phyloP scores from a whole-genome alignment of 2,329 filamentous ascomycete genomes.

The Colletotrichum cereale region DNA sequence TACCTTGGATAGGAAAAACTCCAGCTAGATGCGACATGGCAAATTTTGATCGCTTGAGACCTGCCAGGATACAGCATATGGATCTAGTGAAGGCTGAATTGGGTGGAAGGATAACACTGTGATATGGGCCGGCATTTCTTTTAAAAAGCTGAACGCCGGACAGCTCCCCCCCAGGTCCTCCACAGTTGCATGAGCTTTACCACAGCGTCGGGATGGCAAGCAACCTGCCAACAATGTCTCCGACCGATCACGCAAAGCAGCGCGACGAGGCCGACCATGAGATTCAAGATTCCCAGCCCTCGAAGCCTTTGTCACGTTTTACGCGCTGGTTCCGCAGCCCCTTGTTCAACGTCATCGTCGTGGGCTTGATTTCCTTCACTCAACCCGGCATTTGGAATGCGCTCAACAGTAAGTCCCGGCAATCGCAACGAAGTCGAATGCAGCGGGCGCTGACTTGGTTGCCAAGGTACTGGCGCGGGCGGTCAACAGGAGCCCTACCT shows the following conservation, averaged over 20 bases:
- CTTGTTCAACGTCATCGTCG: conserved; percentile 59
- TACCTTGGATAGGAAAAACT: neutral
- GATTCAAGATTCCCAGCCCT: conserved; percentile 18
- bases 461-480: conserved; percentile 66
- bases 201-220: conserved; percentile 19
- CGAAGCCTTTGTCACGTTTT: conserved; percentile 47
- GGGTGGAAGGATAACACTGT: neutral
- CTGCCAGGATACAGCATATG: neutral
- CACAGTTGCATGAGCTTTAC: conserved; percentile 29
- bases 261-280: conserved; percentile 26
- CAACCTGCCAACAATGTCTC: conserved; percentile 22
- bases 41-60: conserved; percentile 17
- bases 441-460: neutral
- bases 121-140: neutral
- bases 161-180: conserved; percentile 1
- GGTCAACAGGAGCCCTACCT: conserved; percentile 74
- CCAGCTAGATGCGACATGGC: neutral
- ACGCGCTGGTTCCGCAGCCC: conserved; percentile 58
- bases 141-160: conserved; percentile 11
- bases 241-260: conserved; percentile 28
- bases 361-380: conserved; percentile 58
- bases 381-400: conserved; percentile 63
- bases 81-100: neutral
- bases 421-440: neutral
- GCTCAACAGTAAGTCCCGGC: conserved; percentile 51